Percentiles rank a stretch among this genome's conserved stretches.
These are phyloP conservation scores for Myriosclerotinia duriaeana DNA, from an alignment of 2,329 filamentous ascomycete genomes.

Conservation along the genomic window DNA sequence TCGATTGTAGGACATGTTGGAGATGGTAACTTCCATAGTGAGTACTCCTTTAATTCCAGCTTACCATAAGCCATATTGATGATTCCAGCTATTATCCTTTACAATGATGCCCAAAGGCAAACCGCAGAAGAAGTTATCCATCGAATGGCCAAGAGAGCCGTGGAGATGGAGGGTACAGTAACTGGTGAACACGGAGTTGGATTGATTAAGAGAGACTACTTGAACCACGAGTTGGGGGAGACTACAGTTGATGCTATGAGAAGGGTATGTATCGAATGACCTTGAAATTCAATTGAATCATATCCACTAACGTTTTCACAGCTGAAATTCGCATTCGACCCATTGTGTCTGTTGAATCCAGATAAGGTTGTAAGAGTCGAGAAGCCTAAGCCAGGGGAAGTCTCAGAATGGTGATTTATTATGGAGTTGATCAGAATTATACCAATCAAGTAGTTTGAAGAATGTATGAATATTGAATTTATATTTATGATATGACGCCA, in stretches of 20 bases:
- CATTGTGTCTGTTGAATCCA: conserved; percentile 63
- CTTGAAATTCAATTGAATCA: not conserved
- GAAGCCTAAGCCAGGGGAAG: conserved; percentile 50
- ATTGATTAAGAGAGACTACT: conserved; percentile 80
- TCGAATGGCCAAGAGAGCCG: conserved; percentile 80
- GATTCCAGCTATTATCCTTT: conserved; percentile 52
- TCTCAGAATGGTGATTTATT: conserved; percentile 46
- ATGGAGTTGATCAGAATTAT: not conserved
- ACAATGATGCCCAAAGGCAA: conserved; percentile 64
- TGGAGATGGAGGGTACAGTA: conserved; percentile 82
- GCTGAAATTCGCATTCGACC: conserved; percentile 81
- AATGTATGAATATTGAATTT: not conserved
- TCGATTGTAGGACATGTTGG: conserved; percentile 71
- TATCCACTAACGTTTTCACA: conserved; percentile 39
- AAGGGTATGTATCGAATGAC: conserved; percentile 53
- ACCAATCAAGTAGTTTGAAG: not conserved
- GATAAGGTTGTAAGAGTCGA: conserved; percentile 68
- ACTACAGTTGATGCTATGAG: conserved; percentile 79
- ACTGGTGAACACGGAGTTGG: conserved; percentile 85
- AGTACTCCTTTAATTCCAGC: conserved; percentile 19
- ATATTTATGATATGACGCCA: not conserved
- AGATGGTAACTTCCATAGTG: conserved; percentile 74
- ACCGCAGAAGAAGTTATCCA: conserved; percentile 72
- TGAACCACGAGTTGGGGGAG: conserved; percentile 73
- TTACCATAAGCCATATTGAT: conserved; percentile 21